Evolutionary conservation across 371 early-diverging fungal genomes (phyloP), one percentile per base, ranked within the genome.

Genomic region (Mucor irregularis): DNA sequence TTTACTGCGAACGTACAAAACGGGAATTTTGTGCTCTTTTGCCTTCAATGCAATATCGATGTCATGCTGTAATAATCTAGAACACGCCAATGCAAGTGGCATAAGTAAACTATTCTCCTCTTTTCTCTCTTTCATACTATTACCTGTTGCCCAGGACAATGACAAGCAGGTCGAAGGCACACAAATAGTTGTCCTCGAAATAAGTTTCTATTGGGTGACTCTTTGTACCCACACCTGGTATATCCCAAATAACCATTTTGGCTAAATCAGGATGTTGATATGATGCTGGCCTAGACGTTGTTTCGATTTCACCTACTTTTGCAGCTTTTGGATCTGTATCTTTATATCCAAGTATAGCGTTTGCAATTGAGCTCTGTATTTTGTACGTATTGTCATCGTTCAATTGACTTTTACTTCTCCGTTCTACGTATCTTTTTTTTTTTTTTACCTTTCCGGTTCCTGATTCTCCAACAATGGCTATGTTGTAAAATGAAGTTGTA

Each of bases 121-220:
- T 29, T 8, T 25, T 44, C 3, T n/a, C 8, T 16, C 14, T 9
- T 26, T 19, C 5, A 25, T 34, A 17, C 35, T 21, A 10, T 65
- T 75, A 71, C 74, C 78, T 59, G 45, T 78, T 73, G 8, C 76
- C 71, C n/a, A 62, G 60, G 13, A 78, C 79, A 49, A 78, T 68
- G 10, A 78, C 62, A 8, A 78, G 53, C 13, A 76, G 59, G 64
- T 78, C 79, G 62, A 78, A 78, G 4, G 76, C 74, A 51, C 62
- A 67, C 14, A 78, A 53, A 50, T 66, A 75, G 17, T 78, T 75
- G n/a, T 73, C 66, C 28, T 78, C 67, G 25, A 78, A 78, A 58
- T 78, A 78, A 0, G 76, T 76, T 9, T 71, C 70, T 22, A 66
- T 64, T 2, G 68, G 66, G 47, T 75, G 71, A 34, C 61, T 60